A percentile compares a stretch with the other conserved stretches of the same genome.
phyloP scores from a whole-genome alignment of 31 red algal species.

The Odonthalia washingtoniensis region DNA sequence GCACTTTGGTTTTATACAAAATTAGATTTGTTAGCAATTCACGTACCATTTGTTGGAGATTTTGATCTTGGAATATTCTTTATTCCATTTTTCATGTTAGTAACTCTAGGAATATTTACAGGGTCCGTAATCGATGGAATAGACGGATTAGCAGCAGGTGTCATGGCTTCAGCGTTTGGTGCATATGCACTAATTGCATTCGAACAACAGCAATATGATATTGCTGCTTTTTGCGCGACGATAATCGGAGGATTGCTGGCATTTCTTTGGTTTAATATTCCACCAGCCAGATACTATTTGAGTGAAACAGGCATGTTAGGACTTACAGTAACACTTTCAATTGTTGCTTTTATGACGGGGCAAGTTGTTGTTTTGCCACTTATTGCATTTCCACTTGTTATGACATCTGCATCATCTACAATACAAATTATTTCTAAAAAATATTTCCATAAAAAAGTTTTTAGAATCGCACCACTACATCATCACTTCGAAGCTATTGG shows the following conservation, averaged over 20 bases:
- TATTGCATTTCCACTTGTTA: not conserved
- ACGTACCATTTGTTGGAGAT: conserved; percentile 7
- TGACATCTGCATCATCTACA: not conserved
- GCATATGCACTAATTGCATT: conserved; percentile 8
- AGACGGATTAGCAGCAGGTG: conserved; percentile 14
- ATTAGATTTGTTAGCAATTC: not conserved
- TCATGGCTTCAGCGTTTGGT: conserved; percentile 3
- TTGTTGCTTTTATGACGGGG: conserved; percentile 12
- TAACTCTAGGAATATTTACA: not conserved
- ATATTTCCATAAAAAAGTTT: conserved; percentile 1
- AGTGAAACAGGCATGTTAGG: not conserved
- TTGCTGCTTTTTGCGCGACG: conserved; percentile 8
- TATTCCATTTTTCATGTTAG: conserved; percentile 22
- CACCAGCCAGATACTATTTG: conserved; percentile 8
- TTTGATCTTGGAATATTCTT: not conserved
- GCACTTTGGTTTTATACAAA: conserved; percentile 17
- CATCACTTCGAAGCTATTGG: conserved; percentile 25
- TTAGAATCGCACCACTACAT: conserved; percentile 4
- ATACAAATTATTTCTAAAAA: conserved; percentile 15
- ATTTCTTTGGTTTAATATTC: conserved; percentile 22
- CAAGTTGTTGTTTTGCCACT: conserved; percentile 9
- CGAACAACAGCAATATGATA: conserved; percentile 5
- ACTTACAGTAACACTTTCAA: not conserved
- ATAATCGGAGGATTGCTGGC: conserved; percentile 3
- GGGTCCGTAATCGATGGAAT: not conserved